A percentile compares a stretch with the other conserved stretches of the same genome.
phyloP scores from a whole-genome alignment of 345 rosid species.

The Sapria himalayana region DNA sequence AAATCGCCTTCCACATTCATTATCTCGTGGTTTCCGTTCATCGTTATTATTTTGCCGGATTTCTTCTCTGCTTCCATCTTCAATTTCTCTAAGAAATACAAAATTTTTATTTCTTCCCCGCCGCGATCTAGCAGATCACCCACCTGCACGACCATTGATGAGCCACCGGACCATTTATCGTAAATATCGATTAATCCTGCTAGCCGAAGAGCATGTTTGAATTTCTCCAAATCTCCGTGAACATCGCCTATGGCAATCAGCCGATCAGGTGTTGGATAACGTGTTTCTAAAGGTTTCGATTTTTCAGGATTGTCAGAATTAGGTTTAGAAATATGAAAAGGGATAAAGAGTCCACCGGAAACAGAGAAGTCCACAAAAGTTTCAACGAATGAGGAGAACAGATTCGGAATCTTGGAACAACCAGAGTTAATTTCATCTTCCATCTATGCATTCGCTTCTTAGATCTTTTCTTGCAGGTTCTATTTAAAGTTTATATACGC shows the following conservation, averaged over 20 bases:
- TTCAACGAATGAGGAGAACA: conserved; percentile 60
- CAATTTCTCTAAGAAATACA: conserved; percentile 59
- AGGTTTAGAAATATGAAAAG: conserved; percentile 8
- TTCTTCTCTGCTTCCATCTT: conserved; percentile 39
- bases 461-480: no score
- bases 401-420: conserved; percentile 21
- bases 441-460: no score
- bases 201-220: conserved; percentile 37
- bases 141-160: conserved; percentile 49
- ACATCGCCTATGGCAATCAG: conserved; percentile 76
- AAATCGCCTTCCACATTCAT: conserved; percentile 81
- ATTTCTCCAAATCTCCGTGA: conserved; percentile 66
- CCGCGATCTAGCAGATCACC: conserved; percentile 93
- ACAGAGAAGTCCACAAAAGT: conserved; percentile 61
- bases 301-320: conserved; percentile 4
- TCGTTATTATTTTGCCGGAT: conserved; percentile 51
- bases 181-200: conserved; percentile 50
- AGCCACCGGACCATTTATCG: conserved; percentile 60
- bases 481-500: no score
- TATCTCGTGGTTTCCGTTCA: conserved; percentile 92
- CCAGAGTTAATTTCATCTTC: no score
- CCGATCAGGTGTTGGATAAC: conserved; percentile 30
- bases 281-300: conserved; percentile 14
- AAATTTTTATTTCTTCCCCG: conserved; percentile 56
- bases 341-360: conserved; percentile 37